Evolutionary conservation across 768 basidiomycete genomes (phyloP).

Genomic region (Mycena galopus): DNA sequence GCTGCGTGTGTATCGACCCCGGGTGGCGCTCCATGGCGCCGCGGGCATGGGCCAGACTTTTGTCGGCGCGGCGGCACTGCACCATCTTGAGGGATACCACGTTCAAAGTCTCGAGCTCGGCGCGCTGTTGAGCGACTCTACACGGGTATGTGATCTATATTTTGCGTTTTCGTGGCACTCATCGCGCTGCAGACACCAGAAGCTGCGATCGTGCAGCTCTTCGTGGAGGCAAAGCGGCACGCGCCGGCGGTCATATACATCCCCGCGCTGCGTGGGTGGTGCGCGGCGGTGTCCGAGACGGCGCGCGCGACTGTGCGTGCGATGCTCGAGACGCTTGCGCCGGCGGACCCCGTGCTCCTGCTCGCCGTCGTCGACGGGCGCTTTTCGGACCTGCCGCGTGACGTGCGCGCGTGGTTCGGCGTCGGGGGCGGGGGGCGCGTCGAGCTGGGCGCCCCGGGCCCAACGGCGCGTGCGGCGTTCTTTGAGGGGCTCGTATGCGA

Average conservation of each 20-base stretch:
- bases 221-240: conserved; percentile 96
- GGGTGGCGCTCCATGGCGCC: conserved; percentile 85
- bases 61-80: conserved; percentile 90
- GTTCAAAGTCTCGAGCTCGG: conserved; percentile 95
- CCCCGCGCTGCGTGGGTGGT: conserved; percentile 90
- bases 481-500: conserved; percentile 81
- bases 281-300: conserved; percentile 85
- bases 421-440: conserved; percentile 80
- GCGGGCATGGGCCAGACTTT: conserved; percentile 93
- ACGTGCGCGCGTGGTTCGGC: conserved; percentile 95
- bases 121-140: conserved; percentile 88
- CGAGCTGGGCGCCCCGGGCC: conserved; percentile 64
- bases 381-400: conserved; percentile 76
- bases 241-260: conserved; percentile 97
- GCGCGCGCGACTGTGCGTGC: conserved; percentile 88
- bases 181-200: conserved; percentile 76
- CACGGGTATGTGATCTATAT: conserved; percentile 69
- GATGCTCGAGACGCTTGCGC: conserved; percentile 91
- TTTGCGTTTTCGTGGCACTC: background rate
- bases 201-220: conserved; percentile 93
- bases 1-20: conserved; percentile 89
- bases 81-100: conserved; percentile 96
- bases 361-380: conserved; percentile 89
- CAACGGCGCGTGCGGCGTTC: conserved; percentile 75
- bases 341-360: conserved; percentile 94